Conservation (phyloP, 176 grass and related monocot genomes). For the Carex parvula region DNA sequence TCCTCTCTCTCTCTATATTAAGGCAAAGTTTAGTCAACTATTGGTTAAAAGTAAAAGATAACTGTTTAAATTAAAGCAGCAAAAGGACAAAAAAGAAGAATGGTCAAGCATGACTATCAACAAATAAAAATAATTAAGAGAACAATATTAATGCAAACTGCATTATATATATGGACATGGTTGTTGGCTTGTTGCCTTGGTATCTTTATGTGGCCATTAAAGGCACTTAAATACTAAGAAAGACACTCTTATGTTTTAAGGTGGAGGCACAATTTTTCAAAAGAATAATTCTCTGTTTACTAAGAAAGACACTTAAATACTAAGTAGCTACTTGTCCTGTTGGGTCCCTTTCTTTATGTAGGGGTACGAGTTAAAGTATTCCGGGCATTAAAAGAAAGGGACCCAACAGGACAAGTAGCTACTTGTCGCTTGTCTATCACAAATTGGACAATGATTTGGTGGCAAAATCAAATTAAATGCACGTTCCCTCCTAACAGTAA, state of each 20-base stretch:
- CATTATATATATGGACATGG: neutral
- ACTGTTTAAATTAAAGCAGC: neutral
- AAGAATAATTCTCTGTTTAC: neutral
- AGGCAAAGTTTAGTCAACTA: neutral
- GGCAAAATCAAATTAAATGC: constrained; percentile 25
- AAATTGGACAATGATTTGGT: constrained; percentile 25
- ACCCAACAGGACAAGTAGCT: constrained; percentile 19
- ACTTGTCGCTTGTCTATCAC: constrained; percentile 20
- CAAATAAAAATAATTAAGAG: neutral
- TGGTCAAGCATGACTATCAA: neutral
- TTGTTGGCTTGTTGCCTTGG: neutral
- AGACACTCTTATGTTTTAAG: neutral
- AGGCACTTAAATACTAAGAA: neutral
- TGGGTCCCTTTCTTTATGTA: too few species aligned
- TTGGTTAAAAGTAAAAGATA: neutral
- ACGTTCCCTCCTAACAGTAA: constrained; percentile 18
- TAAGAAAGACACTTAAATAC: too few species aligned
- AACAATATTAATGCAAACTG: neutral
- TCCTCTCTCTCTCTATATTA: neutral
- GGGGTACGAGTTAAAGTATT: neutral
- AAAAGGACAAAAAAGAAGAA: neutral
- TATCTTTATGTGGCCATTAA: neutral
- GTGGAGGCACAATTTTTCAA: neutral
- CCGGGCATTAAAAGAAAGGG: constrained; percentile 4
- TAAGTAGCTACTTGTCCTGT: too few species aligned